Conservation (phyloP, 129 eudicot genomes). For the Chrysanthemum seticuspe region DNA sequence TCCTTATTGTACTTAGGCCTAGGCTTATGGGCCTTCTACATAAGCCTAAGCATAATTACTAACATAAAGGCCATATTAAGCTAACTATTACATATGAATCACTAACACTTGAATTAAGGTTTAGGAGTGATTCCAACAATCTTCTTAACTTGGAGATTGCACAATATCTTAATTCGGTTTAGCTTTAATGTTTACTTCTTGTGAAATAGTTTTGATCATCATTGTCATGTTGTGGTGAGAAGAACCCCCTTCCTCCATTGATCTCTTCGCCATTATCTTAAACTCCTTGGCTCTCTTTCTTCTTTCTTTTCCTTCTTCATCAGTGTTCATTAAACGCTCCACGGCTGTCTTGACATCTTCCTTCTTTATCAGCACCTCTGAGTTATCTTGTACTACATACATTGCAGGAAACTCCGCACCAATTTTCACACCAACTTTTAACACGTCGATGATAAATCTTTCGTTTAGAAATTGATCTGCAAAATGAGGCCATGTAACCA, state of each 20-base stretch:
- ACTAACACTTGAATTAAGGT: too few species aligned
- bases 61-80: too few species aligned
- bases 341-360: conserved; percentile 38
- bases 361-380: conserved; percentile 19
- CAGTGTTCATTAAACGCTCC: conserved; percentile 39
- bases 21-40: too few species aligned
- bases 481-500: conserved; percentile 66
- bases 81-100: too few species aligned
- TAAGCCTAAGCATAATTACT: too few species aligned
- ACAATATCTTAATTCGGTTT: not conserved
- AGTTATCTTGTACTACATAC: conserved; percentile 27
- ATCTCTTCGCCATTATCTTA: conserved; percentile 39
- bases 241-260: conserved; percentile 53
- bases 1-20: too few species aligned
- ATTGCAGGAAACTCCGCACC: conserved; percentile 39
- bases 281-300: conserved; percentile 42
- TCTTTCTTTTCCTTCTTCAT: conserved; percentile 38
- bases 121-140: too few species aligned
- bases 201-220: conserved; percentile 27
- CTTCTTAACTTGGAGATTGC: too few species aligned
- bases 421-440: conserved; percentile 39
- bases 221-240: conserved; percentile 29
- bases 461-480: conserved; percentile 57
- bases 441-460: conserved; percentile 36
- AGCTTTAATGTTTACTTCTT: conserved; percentile 1